Evolutionary conservation across 352 stramenopile genomes (phyloP).

Genomic region (Phytophthora fragariae): DNA sequence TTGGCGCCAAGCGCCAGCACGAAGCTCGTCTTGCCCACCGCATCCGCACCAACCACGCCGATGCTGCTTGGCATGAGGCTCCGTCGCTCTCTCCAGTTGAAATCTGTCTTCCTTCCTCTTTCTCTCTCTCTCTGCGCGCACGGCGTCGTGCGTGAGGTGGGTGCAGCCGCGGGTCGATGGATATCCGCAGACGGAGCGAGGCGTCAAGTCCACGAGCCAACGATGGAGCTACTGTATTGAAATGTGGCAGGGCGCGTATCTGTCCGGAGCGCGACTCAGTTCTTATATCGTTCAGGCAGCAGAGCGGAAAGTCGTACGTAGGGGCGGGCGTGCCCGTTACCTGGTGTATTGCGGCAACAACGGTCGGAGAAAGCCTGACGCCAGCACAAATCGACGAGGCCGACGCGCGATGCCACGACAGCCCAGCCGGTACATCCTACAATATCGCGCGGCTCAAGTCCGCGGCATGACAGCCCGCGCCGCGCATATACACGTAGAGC

Average conservation of each 20-base stretch:
- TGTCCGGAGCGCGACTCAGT: neutral
- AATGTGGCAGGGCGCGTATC: constrained; percentile 6
- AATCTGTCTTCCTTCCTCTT: neutral
- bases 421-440: constrained; percentile 2
- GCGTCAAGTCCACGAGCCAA: neutral
- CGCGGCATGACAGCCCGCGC: neutral
- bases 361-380: neutral
- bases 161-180: constrained; percentile 17
- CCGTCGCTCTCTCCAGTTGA: constrained; percentile 6
- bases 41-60: constrained; percentile 47
- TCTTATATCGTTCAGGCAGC: neutral
- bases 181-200: constrained; percentile 24
- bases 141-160: constrained; percentile 18
- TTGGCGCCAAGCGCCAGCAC: constrained; percentile 56
- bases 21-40: constrained; percentile 62
- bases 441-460: neutral
- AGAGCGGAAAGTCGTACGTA: neutral
- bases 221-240: neutral
- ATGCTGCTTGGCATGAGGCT: constrained; percentile 38
- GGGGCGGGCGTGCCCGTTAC: constrained; percentile 2
- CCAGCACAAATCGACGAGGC: constrained; percentile 1
- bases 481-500: neutral
- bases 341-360: neutral
- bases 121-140: constrained; percentile 5
- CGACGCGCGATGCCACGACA: neutral